phyloP scores from a whole-genome alignment of 805 yeast genomes.

The Blastobotrys mokoenaii region DNA sequence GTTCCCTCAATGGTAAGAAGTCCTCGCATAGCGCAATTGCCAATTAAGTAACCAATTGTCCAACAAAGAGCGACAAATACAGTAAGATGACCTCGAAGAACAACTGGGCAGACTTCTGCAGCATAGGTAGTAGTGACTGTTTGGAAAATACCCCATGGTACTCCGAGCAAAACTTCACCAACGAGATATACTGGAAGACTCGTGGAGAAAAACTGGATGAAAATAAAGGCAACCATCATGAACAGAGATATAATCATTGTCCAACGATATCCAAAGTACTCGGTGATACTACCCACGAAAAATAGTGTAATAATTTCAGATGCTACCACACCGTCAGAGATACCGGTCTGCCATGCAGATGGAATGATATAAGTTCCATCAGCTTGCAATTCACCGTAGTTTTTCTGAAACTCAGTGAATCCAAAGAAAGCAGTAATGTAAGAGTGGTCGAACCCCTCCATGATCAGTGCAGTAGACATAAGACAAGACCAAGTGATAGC shows the following conservation, averaged over 20 bases:
- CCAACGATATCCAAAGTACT: constrained; percentile 37
- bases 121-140: constrained; percentile 45
- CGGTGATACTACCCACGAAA: constrained; percentile 37
- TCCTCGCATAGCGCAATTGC: constrained; percentile 42
- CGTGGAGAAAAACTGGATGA: constrained; percentile 36
- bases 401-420: constrained; percentile 34
- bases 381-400: constrained; percentile 29
- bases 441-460: constrained; percentile 42
- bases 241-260: constrained; percentile 32
- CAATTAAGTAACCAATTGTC: constrained; percentile 49
- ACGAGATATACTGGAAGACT: constrained; percentile 30
- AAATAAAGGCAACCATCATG: constrained; percentile 29
- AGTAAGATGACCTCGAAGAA: constrained; percentile 41
- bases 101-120: constrained; percentile 46
- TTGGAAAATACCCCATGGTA: constrained; percentile 48
- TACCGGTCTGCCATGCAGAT: constrained; percentile 20
- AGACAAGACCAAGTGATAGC: constrained; percentile 35
- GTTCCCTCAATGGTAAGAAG: constrained; percentile 20
- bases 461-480: constrained; percentile 36
- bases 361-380: constrained; percentile 10
- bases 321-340: constrained; percentile 21
- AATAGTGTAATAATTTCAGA: constrained; percentile 40
- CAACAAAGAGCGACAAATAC: constrained; percentile 45
- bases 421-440: constrained; percentile 36
- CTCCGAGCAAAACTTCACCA: constrained; percentile 30